Evolutionary conservation across 2,329 filamentous ascomycete species (phyloP).

Genomic region (Ophiostoma sp.): DNA sequence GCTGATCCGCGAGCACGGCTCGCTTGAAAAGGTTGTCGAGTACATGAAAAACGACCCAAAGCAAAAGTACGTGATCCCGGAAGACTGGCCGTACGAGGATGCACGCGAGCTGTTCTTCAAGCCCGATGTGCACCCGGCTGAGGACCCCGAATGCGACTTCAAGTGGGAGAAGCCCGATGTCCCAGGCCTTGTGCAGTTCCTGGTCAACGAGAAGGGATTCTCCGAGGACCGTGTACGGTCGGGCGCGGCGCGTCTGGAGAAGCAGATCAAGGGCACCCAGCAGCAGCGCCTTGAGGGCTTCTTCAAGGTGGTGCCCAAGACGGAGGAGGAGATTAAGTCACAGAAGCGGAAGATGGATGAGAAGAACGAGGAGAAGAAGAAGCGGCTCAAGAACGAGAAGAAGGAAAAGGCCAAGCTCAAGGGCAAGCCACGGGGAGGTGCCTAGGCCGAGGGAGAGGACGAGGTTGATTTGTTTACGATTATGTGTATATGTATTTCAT

Average conservation of each 20-base stretch:
- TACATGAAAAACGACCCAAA: slow-evolving; percentile 70
- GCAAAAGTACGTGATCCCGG: slow-evolving; percentile 76
- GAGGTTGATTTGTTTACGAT: slow-evolving; percentile 29
- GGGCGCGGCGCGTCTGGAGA: slow-evolving; percentile 72
- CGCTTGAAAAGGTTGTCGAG: slow-evolving; percentile 80
- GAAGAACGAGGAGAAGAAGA: slow-evolving; percentile 87
- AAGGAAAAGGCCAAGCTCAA: slow-evolving; percentile 94
- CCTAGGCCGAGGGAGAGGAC: slow-evolving; percentile 30
- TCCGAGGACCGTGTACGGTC: slow-evolving; percentile 86
- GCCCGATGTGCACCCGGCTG: slow-evolving; percentile 78
- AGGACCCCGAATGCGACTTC: slow-evolving; percentile 86
- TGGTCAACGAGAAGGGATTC: slow-evolving; percentile 94
- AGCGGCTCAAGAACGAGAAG: slow-evolving; percentile 88
- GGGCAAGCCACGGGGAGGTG: slow-evolving; percentile 67
- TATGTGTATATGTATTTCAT: background rate
- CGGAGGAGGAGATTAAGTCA: slow-evolving; percentile 74
- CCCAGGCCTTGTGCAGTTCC: slow-evolving; percentile 80
- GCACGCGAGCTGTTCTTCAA: slow-evolving; percentile 87
- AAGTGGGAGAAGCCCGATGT: slow-evolving; percentile 95
- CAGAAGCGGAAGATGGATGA: slow-evolving; percentile 92
- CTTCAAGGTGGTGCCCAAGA: slow-evolving; percentile 89
- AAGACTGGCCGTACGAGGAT: slow-evolving; percentile 95
- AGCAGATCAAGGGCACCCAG: slow-evolving; percentile 86
- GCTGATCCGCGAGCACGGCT: slow-evolving; percentile 86
- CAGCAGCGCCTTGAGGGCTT: slow-evolving; percentile 92